Conservation (phyloP, 2,329 filamentous ascomycete genomes). For the Verticillium tricorpus region DNA sequence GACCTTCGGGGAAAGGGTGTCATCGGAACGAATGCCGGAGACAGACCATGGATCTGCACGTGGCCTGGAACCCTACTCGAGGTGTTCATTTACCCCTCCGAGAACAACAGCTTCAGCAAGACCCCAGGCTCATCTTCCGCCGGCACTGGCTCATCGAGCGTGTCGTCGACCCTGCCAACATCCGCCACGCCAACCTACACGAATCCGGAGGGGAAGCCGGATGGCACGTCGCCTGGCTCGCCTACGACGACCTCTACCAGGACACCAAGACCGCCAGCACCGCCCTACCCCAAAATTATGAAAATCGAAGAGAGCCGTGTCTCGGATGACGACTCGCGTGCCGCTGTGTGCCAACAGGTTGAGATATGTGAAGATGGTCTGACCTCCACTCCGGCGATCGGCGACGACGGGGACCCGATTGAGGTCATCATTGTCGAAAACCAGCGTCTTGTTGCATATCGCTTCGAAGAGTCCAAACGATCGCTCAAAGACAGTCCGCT, state of each 20-base stretch:
- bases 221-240: neutral
- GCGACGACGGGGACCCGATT: slow-evolving; percentile 33
- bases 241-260: neutral
- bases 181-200: slow-evolving; percentile 6
- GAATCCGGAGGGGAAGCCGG: neutral
- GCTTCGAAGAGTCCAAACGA: slow-evolving; percentile 2
- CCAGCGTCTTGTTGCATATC: neutral
- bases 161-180: neutral
- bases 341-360: slow-evolving; percentile 44
- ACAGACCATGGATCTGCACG: slow-evolving; percentile 54
- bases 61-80: slow-evolving; percentile 54
- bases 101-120: slow-evolving; percentile 38
- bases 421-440: slow-evolving; percentile 40
- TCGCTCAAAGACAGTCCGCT: slow-evolving; percentile 4
- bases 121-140: neutral
- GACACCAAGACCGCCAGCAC: slow-evolving; percentile 9
- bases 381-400: slow-evolving; percentile 27
- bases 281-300: slow-evolving; percentile 46
- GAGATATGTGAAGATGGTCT: slow-evolving; percentile 34
- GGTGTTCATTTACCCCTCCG: slow-evolving; percentile 51
- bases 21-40: slow-evolving; percentile 34
- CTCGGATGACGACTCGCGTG: slow-evolving; percentile 20
- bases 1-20: slow-evolving; percentile 33
- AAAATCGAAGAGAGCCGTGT: slow-evolving; percentile 52
- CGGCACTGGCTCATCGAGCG: neutral